Percentiles rank a stretch among this genome's conserved stretches.
Conservation (phyloP, 495 filamentous ascomycete genomes). For the Lepidopterella palustris region DNA sequence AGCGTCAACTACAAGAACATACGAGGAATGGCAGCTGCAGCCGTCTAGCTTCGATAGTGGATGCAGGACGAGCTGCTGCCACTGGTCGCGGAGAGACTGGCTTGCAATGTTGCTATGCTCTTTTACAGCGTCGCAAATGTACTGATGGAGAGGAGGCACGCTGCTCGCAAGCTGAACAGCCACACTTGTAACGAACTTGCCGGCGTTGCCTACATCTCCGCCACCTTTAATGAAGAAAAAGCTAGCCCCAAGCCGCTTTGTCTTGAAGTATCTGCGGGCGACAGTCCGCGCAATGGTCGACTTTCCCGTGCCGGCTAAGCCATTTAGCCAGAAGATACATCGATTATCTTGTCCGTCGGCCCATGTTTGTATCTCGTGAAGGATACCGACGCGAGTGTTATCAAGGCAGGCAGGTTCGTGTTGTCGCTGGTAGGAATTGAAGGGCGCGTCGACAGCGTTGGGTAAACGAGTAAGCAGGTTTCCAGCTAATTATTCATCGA, state of each 20-base stretch:
- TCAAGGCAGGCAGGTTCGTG: too few species aligned
- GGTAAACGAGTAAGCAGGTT: slow-evolving; percentile 2
- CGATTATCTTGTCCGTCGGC: too few species aligned
- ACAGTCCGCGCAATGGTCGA: too few species aligned
- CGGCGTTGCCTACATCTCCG: slow-evolving; percentile 13
- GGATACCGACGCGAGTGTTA: slow-evolving; percentile 20
- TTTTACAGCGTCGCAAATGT: slow-evolving; percentile 1
- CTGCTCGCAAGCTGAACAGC: slow-evolving; percentile 8
- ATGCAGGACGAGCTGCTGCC: background rate
- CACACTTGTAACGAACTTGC: slow-evolving; percentile 20
- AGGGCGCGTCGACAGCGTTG: slow-evolving; percentile 12
- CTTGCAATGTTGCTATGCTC: slow-evolving; percentile 3
- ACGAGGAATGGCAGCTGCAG: background rate
- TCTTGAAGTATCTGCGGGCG: too few species aligned
- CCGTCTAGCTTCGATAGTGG: background rate
- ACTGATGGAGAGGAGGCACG: background rate
- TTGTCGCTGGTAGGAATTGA: slow-evolving; percentile 7
- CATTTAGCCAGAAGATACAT: slow-evolving; percentile 36
- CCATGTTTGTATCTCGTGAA: slow-evolving; percentile 19
- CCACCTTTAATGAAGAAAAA: too few species aligned
- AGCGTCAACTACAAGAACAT: slow-evolving; percentile 33
- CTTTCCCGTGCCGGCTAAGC: too few species aligned
- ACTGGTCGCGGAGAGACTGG: slow-evolving; percentile 6
- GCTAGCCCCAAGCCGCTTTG: too few species aligned
- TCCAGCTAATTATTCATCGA: too few species aligned